Percentiles rank a stretch among this genome's conserved stretches.
These are phyloP conservation scores for Datisca glomerata DNA, from an alignment of 306 rosid genomes.

Conservation along the genomic window DNA sequence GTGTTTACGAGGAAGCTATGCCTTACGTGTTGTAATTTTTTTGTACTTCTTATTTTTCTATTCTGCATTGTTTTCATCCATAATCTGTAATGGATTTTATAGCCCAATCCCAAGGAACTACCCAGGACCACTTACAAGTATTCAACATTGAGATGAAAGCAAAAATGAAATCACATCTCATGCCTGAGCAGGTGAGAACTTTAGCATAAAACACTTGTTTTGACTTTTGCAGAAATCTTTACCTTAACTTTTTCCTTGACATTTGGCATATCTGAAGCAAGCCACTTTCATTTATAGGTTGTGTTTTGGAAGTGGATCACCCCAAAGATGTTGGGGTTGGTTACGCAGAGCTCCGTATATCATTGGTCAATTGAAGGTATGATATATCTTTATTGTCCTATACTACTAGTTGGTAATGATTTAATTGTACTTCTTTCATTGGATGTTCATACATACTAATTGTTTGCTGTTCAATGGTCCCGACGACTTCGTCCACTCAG, in stretches of 20 bases:
- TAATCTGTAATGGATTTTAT: no score
- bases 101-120: constrained; percentile 98
- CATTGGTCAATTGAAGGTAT: constrained; percentile 98
- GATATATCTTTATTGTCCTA: constrained; percentile 8
- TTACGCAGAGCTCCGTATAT: constrained; percentile 85
- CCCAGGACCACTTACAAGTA: constrained; percentile 93
- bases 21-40: no score
- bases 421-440: not conserved
- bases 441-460: not conserved
- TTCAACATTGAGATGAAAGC: constrained; percentile 95
- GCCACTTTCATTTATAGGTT: constrained; percentile 32
- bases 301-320: constrained; percentile 99
- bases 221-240: no score
- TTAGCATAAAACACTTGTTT: no score
- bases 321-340: constrained; percentile 85
- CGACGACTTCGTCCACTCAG: constrained; percentile 46
- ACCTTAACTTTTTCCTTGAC: no score
- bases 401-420: not conserved
- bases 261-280: no score
- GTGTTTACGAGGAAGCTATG: no score
- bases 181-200: constrained; percentile 91
- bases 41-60: no score
- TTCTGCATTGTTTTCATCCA: no score
- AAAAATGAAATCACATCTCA: constrained; percentile 80
- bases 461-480: not conserved